Evolutionary conservation across 164 flowering plant species (phyloP).

Genomic region (Amborella trichopoda): DNA sequence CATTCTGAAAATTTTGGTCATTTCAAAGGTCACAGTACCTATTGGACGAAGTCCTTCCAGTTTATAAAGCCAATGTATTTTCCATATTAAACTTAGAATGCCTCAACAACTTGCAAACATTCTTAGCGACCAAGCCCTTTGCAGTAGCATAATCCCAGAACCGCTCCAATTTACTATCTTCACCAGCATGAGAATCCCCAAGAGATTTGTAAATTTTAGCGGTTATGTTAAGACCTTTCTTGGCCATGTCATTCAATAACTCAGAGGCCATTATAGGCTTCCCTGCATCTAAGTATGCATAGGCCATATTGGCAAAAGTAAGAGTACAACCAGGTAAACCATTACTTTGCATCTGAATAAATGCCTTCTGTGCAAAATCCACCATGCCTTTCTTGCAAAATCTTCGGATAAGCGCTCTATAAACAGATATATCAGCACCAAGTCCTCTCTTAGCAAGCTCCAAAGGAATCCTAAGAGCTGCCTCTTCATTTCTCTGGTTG

Average conservation of each 20-base stretch:
- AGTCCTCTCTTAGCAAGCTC: slow-evolving; percentile 43
- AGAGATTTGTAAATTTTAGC: slow-evolving; percentile 42
- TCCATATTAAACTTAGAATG: too few relatives aligned
- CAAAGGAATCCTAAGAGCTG: slow-evolving; percentile 32
- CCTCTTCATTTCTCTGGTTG: slow-evolving; percentile 31
- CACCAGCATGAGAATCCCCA: slow-evolving; percentile 42
- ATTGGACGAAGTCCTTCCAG: too few relatives aligned
- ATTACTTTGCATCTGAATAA: slow-evolving; percentile 37
- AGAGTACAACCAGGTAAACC: slow-evolving; percentile 61
- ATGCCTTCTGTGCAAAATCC: slow-evolving; percentile 46
- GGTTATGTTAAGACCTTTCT: slow-evolving; percentile 46
- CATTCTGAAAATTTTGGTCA: too few relatives aligned
- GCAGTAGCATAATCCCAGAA: slow-evolving; percentile 47
- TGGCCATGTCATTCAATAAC: slow-evolving; percentile 55
- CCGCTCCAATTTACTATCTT: slow-evolving; percentile 16
- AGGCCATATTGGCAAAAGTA: slow-evolving; percentile 47
- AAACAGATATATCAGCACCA: slow-evolving; percentile 41
- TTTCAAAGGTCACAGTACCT: too few relatives aligned
- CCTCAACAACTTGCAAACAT: slow-evolving; percentile 21
- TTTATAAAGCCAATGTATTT: too few relatives aligned
- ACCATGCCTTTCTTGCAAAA: slow-evolving; percentile 53
- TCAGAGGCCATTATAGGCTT: slow-evolving; percentile 27
- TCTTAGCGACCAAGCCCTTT: slow-evolving; percentile 44
- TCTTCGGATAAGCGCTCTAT: slow-evolving; percentile 68
- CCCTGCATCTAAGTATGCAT: slow-evolving; percentile 53